Percentiles rank a stretch among this genome's conserved stretches.
phyloP scores from a whole-genome alignment of 2,329 filamentous ascomycete species.

The Neoscytalidium dimidiatum region DNA sequence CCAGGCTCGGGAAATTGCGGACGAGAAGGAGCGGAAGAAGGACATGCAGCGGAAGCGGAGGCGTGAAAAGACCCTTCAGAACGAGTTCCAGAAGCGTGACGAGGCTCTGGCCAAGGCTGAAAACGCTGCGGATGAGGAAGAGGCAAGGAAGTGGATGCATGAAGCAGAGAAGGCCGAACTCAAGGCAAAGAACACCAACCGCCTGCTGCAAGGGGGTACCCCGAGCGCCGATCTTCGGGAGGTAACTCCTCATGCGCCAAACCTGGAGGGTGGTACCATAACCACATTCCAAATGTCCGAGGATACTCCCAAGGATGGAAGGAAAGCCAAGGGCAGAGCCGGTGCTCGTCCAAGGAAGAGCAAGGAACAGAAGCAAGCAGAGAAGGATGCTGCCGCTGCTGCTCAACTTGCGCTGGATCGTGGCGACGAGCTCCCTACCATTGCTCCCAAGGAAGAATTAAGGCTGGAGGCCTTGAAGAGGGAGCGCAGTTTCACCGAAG shows the following conservation, averaged over 20 bases:
- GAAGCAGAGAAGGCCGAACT: conserved; percentile 90
- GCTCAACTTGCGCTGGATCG: conserved; percentile 83
- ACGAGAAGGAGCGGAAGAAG: conserved; percentile 99
- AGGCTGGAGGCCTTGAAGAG: conserved; percentile 45
- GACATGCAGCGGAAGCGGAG: conserved; percentile 98
- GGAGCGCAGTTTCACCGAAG: conserved; percentile 51
- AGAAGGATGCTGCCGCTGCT: conserved; percentile 77
- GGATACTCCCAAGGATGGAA: conserved; percentile 42
- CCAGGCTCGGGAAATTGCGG: conserved; percentile 83
- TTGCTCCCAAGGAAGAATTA: conserved; percentile 62
- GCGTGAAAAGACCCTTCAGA: conserved; percentile 89
- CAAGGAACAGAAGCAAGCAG: conserved; percentile 69
- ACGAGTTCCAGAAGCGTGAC: conserved; percentile 81
- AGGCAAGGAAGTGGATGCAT: conserved; percentile 76
- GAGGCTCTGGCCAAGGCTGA: conserved; percentile 76
- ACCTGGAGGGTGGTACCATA: conserved; percentile 82
- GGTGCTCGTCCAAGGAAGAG: conserved; percentile 81
- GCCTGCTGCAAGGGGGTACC: conserved; percentile 82
- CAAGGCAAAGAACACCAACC: conserved; percentile 88
- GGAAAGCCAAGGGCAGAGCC: conserved; percentile 53
- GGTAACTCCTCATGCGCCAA: conserved; percentile 73
- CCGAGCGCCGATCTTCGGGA: conserved; percentile 69
- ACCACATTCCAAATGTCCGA: conserved; percentile 75
- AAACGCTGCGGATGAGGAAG: conserved; percentile 77
- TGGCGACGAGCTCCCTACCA: conserved; percentile 68